phyloP scores from a whole-genome alignment of 2,329 filamentous ascomycete genomes.

The Ceratocystis lukuohia region DNA sequence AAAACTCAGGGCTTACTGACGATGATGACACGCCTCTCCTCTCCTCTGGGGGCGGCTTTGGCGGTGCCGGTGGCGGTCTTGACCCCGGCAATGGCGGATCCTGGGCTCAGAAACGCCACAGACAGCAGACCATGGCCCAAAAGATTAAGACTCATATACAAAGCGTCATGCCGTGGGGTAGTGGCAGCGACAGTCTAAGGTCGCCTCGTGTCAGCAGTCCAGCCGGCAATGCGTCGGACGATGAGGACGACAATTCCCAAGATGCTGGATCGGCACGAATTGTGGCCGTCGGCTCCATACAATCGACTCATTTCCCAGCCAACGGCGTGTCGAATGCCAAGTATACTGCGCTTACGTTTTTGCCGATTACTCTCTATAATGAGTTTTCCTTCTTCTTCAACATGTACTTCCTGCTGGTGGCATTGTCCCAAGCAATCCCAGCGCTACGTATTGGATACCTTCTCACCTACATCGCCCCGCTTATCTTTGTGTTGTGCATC shows the following conservation, averaged over 20 bases:
- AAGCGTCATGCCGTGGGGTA: slow-evolving; percentile 45
- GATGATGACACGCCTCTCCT: slow-evolving; percentile 68
- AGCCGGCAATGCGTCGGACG: slow-evolving; percentile 32
- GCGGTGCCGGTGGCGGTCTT: background rate
- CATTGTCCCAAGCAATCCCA: slow-evolving; percentile 83
- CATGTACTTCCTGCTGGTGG: slow-evolving; percentile 94
- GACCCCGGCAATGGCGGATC: background rate
- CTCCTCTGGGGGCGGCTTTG: slow-evolving; percentile 28
- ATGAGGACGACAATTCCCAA: slow-evolving; percentile 40
- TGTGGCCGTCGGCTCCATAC: slow-evolving; percentile 60
- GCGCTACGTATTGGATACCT: slow-evolving; percentile 85
- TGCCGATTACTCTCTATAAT: slow-evolving; percentile 90
- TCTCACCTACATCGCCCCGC: slow-evolving; percentile 81
- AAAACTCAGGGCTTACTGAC: slow-evolving; percentile 45
- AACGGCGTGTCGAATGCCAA: slow-evolving; percentile 95
- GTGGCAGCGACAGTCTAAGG: background rate
- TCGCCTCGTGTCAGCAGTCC: slow-evolving; percentile 22
- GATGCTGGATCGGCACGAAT: slow-evolving; percentile 59
- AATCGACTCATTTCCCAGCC: slow-evolving; percentile 65
- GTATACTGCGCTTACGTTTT: slow-evolving; percentile 88
- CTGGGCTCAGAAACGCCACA: slow-evolving; percentile 9
- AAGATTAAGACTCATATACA: slow-evolving; percentile 39
- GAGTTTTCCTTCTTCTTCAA: slow-evolving; percentile 99
- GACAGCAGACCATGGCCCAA: slow-evolving; percentile 7
- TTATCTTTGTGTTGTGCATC: slow-evolving; percentile 82